A percentile compares a stretch with the other conserved stretches of the same genome.
phyloP scores from a whole-genome alignment of 2,329 filamentous ascomycete genomes.

The Massarina eburnea region DNA sequence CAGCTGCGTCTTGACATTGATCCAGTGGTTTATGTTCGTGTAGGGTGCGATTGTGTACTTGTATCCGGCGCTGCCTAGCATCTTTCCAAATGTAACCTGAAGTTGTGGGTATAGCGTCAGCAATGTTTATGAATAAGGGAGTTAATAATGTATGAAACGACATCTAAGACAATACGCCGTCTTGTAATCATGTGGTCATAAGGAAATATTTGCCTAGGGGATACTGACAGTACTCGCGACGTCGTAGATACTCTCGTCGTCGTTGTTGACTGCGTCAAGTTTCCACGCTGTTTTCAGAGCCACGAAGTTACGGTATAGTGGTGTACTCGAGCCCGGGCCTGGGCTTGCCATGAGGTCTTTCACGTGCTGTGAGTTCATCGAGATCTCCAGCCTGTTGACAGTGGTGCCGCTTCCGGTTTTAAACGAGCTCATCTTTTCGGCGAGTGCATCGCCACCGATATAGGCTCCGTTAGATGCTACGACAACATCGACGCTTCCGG shows the following conservation, averaged over 20 bases:
- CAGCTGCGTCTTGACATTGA: slow-evolving; percentile 25
- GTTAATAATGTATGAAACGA: no score
- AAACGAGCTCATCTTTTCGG: slow-evolving; percentile 50
- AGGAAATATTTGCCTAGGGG: no score
- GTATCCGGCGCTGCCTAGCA: slow-evolving; percentile 47
- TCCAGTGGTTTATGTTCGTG: slow-evolving; percentile 46
- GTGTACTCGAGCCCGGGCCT: slow-evolving; percentile 26
- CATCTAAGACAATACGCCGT: no score
- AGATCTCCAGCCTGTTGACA: slow-evolving; percentile 47
- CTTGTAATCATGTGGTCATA: no score
- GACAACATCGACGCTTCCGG: slow-evolving; percentile 29
- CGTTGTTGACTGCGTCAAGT: slow-evolving; percentile 52
- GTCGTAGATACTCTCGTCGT: slow-evolving; percentile 51
- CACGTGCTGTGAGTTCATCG: slow-evolving; percentile 49
- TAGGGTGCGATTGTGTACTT: slow-evolving; percentile 50
- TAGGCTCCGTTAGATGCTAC: slow-evolving; percentile 48
- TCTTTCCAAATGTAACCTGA: slow-evolving; percentile 46
- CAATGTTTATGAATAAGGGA: no score
- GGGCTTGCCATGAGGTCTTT: slow-evolving; percentile 38
- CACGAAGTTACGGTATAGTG: slow-evolving; percentile 45
- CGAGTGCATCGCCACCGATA: slow-evolving; percentile 52
- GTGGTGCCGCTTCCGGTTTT: slow-evolving; percentile 38
- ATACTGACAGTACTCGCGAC: slow-evolving; percentile 46
- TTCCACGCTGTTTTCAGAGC: slow-evolving; percentile 46
- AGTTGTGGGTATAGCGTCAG: no score